Evolutionary conservation across 148 eudicot species (phyloP), one percentile per base, ranked within the genome.

Genomic region (Rheum nobile): DNA sequence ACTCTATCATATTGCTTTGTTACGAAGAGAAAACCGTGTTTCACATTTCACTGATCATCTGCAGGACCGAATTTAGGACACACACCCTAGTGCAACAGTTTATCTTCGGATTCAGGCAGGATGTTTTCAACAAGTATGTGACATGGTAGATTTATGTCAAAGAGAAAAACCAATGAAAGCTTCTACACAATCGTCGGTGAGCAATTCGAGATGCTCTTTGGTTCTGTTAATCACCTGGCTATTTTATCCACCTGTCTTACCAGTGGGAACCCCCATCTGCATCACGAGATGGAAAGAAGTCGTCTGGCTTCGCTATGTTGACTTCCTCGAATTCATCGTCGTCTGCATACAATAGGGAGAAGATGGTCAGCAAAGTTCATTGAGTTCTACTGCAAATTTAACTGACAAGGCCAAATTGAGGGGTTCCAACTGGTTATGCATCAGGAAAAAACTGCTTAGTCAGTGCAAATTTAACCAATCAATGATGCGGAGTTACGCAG

Each of bases 321-420:
- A 93, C 87, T 55, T 93, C 95, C 82, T 93, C 98, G 78, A 93
- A 93, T 75, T 86, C 91, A 72, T 86, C 84, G 67, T 91, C 92
- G 81, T 89, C 98, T 93, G 88, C n/a, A 79, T 79, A 71, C 37
- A 79, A 74, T 31, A 63, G 75, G 69, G 73, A 77, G 59, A n/a
- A 68, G 37, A 67, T 12, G 39, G 35, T 26, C 67, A 59, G 67
- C 35, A 59, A 59, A 16, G 43, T 48, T 17, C 21, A 48, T 19
- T 1, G 12, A 47, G 43, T 41, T 41, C 8, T 2, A 4, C 43
- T 41, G 43, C 43, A 41, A 41, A 41, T 41, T 41, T 3, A 5
- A 41, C 8, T 41, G 43, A 8, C 43, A 41, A 35, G 4, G 2
- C 37, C 37, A 35, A 35, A 35, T 35, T 35, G 37, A 35, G 37